Evolutionary conservation across 2,329 filamentous ascomycete species (phyloP).

Genomic region (Monilinia vaccinii-corymbosi): DNA sequence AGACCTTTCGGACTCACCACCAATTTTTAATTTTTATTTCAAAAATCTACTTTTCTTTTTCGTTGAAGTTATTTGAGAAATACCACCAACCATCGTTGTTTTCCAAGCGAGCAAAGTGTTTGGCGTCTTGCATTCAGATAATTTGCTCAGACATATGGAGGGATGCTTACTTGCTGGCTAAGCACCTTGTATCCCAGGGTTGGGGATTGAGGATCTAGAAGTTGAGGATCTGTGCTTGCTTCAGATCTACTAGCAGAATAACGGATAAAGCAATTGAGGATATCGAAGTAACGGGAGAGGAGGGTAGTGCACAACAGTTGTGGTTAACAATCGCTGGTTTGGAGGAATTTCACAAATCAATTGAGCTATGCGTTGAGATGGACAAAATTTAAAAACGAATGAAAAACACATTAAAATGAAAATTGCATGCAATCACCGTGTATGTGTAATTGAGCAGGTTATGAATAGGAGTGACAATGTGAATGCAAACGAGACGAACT

Average conservation of each 20-base stretch:
- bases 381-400: background rate
- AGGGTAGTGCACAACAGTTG: background rate
- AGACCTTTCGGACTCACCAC: background rate
- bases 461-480: background rate
- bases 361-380: background rate
- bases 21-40: background rate
- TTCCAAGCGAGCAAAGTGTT: background rate
- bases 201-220: background rate
- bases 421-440: background rate
- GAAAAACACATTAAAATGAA: background rate
- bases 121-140: background rate
- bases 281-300: background rate
- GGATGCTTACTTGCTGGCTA: background rate
- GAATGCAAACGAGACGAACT: too few relatives aligned
- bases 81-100: slow-evolving; percentile 3
- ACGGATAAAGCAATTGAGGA: background rate
- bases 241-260: background rate
- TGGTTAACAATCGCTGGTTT: background rate
- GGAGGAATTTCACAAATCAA: background rate
- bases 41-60: background rate
- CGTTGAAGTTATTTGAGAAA: background rate
- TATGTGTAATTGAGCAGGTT: background rate
- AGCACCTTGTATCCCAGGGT: background rate
- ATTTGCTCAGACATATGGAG: background rate
- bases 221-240: background rate